Percentiles rank a stretch among this genome's conserved stretches.
Evolutionary conservation across 768 basidiomycete species (phyloP).

Genomic region (Podaxis sp.): DNA sequence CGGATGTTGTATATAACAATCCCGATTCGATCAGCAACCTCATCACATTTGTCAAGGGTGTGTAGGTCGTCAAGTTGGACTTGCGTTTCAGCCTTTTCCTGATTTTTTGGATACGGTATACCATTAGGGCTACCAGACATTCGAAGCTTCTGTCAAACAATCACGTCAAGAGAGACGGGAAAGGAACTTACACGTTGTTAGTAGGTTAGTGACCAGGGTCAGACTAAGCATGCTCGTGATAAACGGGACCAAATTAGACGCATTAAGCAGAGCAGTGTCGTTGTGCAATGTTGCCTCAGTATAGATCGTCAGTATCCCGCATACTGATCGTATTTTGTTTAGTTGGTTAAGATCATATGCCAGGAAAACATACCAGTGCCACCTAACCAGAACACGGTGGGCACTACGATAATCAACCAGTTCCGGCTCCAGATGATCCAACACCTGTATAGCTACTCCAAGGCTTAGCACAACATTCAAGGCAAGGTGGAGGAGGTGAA

Average conservation of each 20-base stretch:
- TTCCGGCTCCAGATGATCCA: constrained; percentile 31
- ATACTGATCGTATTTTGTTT: constrained; percentile 17
- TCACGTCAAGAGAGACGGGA: background rate
- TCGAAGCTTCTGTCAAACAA: background rate
- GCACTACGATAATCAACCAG: constrained; percentile 25
- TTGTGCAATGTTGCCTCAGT: constrained; percentile 24
- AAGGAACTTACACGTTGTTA: constrained; percentile 30
- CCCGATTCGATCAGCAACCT: constrained; percentile 36
- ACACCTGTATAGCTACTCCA: constrained; percentile 31
- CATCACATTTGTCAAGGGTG: constrained; percentile 26
- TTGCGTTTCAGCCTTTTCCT: constrained; percentile 21
- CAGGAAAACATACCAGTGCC: constrained; percentile 22
- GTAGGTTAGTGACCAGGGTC: constrained; percentile 33
- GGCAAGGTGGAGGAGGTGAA: background rate
- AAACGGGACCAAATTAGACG: constrained; percentile 29
- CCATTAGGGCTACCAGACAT: constrained; percentile 27
- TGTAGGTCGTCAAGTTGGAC: constrained; percentile 15
- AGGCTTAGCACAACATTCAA: background rate
- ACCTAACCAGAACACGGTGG: constrained; percentile 31
- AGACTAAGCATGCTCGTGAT: constrained; percentile 33
- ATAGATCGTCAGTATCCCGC: constrained; percentile 28
- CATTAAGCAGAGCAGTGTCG: constrained; percentile 22
- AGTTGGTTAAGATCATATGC: background rate
- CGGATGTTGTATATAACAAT: constrained; percentile 31
- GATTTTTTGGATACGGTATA: constrained; percentile 32